A percentile compares a stretch with the other conserved stretches of the same genome.
Evolutionary conservation across 768 basidiomycete genomes (phyloP).

Genomic region (Collybia mongolica): DNA sequence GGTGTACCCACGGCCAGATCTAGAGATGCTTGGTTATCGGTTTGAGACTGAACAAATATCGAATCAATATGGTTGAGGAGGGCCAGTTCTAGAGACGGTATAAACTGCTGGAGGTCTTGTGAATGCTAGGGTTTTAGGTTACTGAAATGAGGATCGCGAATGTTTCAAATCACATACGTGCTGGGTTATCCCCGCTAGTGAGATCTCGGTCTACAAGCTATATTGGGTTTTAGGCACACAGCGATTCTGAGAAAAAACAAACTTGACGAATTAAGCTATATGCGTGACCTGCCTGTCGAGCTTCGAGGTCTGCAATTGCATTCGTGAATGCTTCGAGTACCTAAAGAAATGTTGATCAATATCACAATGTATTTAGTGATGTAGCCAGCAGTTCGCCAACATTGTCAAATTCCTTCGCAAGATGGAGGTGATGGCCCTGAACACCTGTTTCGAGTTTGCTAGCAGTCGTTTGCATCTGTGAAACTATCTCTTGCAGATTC

Average conservation of each 20-base stretch:
- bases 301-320: not conserved
- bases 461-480: constrained; percentile 5
- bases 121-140: not conserved
- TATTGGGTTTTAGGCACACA: too few species aligned
- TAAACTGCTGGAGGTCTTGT: not conserved
- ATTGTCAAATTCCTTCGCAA: not conserved
- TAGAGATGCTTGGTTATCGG: constrained; percentile 9
- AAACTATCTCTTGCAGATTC: constrained; percentile 13
- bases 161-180: not conserved
- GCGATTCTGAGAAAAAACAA: not conserved
- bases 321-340: constrained; percentile 1
- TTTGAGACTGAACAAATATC: not conserved
- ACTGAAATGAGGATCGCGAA: not conserved
- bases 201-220: not conserved
- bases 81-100: not conserved
- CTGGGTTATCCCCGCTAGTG: not conserved
- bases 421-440: not conserved
- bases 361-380: too few species aligned
- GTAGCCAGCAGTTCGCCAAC: not conserved
- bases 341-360: constrained; percentile 1
- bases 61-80: not conserved
- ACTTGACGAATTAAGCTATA: constrained; percentile 8
- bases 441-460: constrained; percentile 1
- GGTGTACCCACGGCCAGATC: constrained; percentile 9
- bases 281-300: constrained; percentile 2